These are phyloP conservation scores for Suhomyces terraborum DNA, from an alignment of 1,139 yeast species.

Conservation along the genomic window DNA sequence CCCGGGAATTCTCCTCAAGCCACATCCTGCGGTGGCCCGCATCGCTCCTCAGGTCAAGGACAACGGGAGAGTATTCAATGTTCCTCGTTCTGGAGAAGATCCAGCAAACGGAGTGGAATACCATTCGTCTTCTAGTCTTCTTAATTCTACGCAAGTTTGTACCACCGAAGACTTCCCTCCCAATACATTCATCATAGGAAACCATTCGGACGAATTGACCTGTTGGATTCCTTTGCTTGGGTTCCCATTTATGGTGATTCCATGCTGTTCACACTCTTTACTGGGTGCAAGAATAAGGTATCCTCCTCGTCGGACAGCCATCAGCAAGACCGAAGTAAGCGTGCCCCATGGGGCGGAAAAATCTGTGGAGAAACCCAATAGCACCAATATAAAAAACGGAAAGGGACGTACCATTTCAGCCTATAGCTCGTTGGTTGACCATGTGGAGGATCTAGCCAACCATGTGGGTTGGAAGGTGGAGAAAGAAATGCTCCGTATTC, in stretches of 20 bases:
- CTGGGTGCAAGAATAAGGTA: slow-evolving; percentile 75
- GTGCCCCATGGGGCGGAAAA: not conserved
- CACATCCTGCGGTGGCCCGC: slow-evolving; percentile 61
- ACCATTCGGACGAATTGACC: slow-evolving; percentile 93
- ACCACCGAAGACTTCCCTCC: slow-evolving; percentile 66
- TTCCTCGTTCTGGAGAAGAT: slow-evolving; percentile 23
- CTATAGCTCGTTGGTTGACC: slow-evolving; percentile 83
- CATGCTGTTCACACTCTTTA: slow-evolving; percentile 90
- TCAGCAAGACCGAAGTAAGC: not conserved
- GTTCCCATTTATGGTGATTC: slow-evolving; percentile 85
- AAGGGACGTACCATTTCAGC: slow-evolving; percentile 44
- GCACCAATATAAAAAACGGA: not conserved
- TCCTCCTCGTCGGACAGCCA: slow-evolving; percentile 39
- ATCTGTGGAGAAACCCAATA: not conserved
- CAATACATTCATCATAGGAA: slow-evolving; percentile 84
- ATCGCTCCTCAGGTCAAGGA: slow-evolving; percentile 57
- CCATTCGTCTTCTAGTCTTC: slow-evolving; percentile 51
- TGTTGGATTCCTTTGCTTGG: slow-evolving; percentile 94
- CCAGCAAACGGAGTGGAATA: slow-evolving; percentile 25
- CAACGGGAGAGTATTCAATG: slow-evolving; percentile 62
- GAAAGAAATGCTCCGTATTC: slow-evolving; percentile 86
- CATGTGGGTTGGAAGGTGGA: slow-evolving; percentile 82
- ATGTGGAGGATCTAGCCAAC: slow-evolving; percentile 68
- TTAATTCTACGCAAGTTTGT: slow-evolving; percentile 58
- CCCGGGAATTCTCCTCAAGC: slow-evolving; percentile 69